Base-by-base conservation (phyloP, 179 eudicot species). In the Carnegiea gigantea region DNA sequence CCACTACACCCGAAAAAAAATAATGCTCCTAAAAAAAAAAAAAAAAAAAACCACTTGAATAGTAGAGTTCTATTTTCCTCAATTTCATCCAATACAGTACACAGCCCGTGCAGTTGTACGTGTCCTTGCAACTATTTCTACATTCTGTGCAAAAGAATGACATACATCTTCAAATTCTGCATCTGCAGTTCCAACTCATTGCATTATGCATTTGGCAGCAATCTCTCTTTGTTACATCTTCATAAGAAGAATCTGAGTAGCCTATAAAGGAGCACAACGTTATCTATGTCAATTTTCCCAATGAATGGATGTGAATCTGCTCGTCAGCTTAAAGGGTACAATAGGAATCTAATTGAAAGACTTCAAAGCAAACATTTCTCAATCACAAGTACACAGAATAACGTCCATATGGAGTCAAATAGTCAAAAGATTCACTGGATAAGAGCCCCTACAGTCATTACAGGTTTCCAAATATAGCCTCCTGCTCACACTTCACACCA, bases 191-290 rank as follows among this genome's bases (percentile, higher is more conserved):
- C 18, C 54, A 38, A 33, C 46, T 59, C 38, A 1, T 51, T 44
- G 24, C 54, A 43, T 59, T 11, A 8, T 57, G 43, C 6, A 38
- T 7, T 9, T 11, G 57, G 57, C 57, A 51, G 17, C 57, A 8
- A 3, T 60, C 65, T 17, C 59, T 38, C 75, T 76, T 14, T 51
- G 43, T n/a, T 72, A 73, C 38, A 77, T 15, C 49, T 64, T 51
- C 67, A 73, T 72, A 77, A 77, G 54, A 77, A 80, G 73, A 51
- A 67, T 83, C 85, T 24, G n/a, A 83, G 81, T 70, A 85, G 23
- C 83, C 88, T 85, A 78, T 67, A 77, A 44, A 83, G 0, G 44
- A 40, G 14, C 18, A 51, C 17, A 51, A 51, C 9, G 36, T 3
- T 51, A 28, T 30, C 65, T 26, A 76, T 0, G 8, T 51, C 44